Evolutionary conservation across 2,329 filamentous ascomycete species (phyloP).

Genomic region (Pestalotiopsis sp.): DNA sequence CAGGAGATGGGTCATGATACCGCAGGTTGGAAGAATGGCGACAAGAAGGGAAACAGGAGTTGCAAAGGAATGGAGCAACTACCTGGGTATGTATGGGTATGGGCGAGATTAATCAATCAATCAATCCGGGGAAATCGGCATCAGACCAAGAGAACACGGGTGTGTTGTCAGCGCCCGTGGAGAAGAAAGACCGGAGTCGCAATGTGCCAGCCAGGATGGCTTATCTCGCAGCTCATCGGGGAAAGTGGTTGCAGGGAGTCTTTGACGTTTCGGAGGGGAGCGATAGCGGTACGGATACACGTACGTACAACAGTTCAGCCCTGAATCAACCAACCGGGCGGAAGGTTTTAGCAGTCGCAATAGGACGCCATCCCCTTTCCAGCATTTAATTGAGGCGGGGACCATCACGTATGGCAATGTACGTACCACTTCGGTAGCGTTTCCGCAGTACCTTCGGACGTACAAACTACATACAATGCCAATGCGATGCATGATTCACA

Average conservation of each 20-base stretch:
- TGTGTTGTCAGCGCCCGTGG: background rate
- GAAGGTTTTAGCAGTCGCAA: background rate
- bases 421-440: background rate
- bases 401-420: background rate
- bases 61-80: background rate
- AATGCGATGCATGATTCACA: too few species aligned
- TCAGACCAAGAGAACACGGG: background rate
- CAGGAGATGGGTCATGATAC: background rate
- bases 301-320: background rate
- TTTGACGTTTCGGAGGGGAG: background rate
- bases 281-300: background rate
- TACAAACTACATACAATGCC: too few species aligned
- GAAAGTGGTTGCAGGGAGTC: background rate
- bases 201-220: background rate
- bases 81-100: background rate
- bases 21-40: background rate
- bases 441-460: background rate
- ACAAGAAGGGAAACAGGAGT: background rate
- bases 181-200: background rate
- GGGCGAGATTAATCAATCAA: too few species aligned
- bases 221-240: background rate
- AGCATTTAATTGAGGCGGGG: background rate
- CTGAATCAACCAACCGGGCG: background rate
- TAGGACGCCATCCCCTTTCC: background rate
- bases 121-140: background rate